These are phyloP conservation scores for Ottelia alismoides DNA, from an alignment of 106 monocot species.

Conservation along the genomic window DNA sequence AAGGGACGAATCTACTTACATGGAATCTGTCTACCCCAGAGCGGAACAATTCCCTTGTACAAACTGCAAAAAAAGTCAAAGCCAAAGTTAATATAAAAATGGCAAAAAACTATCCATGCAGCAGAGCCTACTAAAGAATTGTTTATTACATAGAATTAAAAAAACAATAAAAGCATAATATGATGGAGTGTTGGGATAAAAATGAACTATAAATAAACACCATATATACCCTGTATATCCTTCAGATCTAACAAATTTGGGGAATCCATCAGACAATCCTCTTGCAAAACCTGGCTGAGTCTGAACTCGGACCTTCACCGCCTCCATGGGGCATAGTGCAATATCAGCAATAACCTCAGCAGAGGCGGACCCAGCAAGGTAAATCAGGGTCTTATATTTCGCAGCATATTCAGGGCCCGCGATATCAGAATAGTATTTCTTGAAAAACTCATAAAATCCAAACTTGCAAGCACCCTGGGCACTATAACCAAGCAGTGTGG, in stretches of 20 bases:
- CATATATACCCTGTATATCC: constrained; percentile 43
- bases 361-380: constrained; percentile 64
- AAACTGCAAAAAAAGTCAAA: constrained; percentile 3
- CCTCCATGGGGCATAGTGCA: constrained; percentile 76
- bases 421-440: constrained; percentile 65
- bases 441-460: constrained; percentile 77
- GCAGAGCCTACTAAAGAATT: neutral
- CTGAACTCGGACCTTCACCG: constrained; percentile 72
- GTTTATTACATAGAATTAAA: neutral
- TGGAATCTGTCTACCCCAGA: constrained; percentile 26
- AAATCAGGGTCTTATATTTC: constrained; percentile 61
- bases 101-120: neutral
- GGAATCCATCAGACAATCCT: constrained; percentile 58
- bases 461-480: constrained; percentile 64
- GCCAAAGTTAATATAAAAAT: neutral
- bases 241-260: constrained; percentile 59
- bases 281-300: constrained; percentile 70
- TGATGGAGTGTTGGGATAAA: no score
- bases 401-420: constrained; percentile 52
- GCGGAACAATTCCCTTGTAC: constrained; percentile 26
- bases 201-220: no score
- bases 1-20: constrained; percentile 8
- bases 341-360: constrained; percentile 77
- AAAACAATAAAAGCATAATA: neutral
- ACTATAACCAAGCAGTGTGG: constrained; percentile 64